phyloP scores from a whole-genome alignment of 805 yeast species.

The Debaryomyces castellii region DNA sequence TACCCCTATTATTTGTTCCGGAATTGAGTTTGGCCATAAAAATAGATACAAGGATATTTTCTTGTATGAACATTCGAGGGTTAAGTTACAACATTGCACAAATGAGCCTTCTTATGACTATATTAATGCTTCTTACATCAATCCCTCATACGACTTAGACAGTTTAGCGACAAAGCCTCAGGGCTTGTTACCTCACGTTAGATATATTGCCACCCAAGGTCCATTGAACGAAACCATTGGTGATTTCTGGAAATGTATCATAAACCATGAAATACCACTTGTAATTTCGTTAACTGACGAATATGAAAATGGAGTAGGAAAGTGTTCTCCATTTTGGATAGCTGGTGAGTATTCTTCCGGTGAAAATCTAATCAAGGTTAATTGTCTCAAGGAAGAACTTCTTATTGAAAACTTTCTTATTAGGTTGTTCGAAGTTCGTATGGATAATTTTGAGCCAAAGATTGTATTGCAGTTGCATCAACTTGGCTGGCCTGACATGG shows the following conservation, averaged over 20 bases:
- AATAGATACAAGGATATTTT: constrained; percentile 87
- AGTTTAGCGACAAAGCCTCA: constrained; percentile 9
- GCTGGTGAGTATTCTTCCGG: constrained; percentile 49
- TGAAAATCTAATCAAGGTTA: constrained; percentile 21
- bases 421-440: constrained; percentile 45
- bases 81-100: constrained; percentile 43
- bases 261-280: constrained; percentile 61
- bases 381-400: constrained; percentile 20
- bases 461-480: constrained; percentile 74
- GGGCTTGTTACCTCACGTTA: constrained; percentile 11
- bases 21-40: constrained; percentile 77
- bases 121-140: constrained; percentile 81
- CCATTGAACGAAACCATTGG: constrained; percentile 72
- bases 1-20: constrained; percentile 58
- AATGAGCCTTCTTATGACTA: constrained; percentile 47
- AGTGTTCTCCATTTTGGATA: constrained; percentile 80
- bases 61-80: constrained; percentile 85
- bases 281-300: constrained; percentile 76
- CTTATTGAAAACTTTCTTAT: constrained; percentile 20
- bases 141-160: constrained; percentile 14
- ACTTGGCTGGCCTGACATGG: constrained; percentile 82
- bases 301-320: constrained; percentile 71
- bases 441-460: constrained; percentile 31
- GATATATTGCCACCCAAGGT: constrained; percentile 82
- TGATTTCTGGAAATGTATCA: constrained; percentile 82